Evolutionary conservation across 768 basidiomycete species (phyloP), one percentile per base, ranked within the genome.

Genomic region (Mrakia gelida): DNA sequence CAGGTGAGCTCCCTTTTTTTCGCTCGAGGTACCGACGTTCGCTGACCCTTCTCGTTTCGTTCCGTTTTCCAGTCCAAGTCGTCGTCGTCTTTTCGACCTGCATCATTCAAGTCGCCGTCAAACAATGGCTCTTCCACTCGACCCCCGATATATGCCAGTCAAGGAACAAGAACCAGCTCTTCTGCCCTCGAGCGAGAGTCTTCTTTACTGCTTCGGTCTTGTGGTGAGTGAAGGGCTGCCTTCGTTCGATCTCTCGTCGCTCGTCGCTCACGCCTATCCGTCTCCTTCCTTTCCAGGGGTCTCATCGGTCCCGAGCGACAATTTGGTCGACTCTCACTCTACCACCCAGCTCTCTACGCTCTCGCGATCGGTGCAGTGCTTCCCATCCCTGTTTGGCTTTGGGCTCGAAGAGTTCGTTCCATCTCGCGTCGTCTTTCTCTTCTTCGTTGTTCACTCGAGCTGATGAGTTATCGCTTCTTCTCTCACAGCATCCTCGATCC

Each of bases 191-290:
- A 79, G 92, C 92, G 79, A 88, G 90, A 81, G 92, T 95, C n/a
- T 93, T 91, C 86, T 96, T 90, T 86, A 92, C 94, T 15, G 92
- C 95, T 8, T 94, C 93, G 8, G 91, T 92, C 32, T 87, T 97
- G 77, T 98, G 96, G 95, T 94, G 75, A 74, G 91, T 87, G 13
- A 2, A 16, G 34, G 28, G 23, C 56, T 54, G 4, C 59, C 15
- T 2, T 52, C 49, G 11, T 41, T 18, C 8, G 54, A 45, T 70
- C 62, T 75, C n/a, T 6, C 45, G 16, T 9, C 26, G 26, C 59
- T 62, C 59, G 56, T 13, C 45, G 49, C 49, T 26, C 26, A 26
- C 18, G 3, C 45, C 68, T 34, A 11, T 26, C 49, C 30, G 30
- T 16, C 43, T 18, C 18, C 90, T 49, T 28, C 28, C 2, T 56